These are phyloP conservation scores for Aureobasidium sp. DNA, from an alignment of 2,329 filamentous ascomycete species.

Conservation along the genomic window DNA sequence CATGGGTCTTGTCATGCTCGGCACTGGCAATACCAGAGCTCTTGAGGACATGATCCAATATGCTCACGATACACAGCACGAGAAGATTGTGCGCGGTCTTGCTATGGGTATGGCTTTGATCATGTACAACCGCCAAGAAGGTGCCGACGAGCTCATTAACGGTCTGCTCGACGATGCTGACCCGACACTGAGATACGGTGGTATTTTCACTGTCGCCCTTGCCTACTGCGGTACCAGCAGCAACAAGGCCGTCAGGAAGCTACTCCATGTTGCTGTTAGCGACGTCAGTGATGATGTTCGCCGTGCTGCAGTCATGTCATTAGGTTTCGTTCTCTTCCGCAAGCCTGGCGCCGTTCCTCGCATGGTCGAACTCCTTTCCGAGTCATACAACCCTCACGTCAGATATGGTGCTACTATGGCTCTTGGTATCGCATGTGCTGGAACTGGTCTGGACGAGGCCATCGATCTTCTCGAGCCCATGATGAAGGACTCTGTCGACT, in stretches of 20 bases:
- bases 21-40: constrained; percentile 90
- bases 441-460: constrained; percentile 90
- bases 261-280: constrained; percentile 92
- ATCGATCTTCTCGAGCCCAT: constrained; percentile 96
- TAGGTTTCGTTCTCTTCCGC: constrained; percentile 96
- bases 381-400: constrained; percentile 98
- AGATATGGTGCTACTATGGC: constrained; percentile 98
- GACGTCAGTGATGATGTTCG: constrained; percentile 98
- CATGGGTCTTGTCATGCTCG: constrained; percentile 97
- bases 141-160: constrained; percentile 89
- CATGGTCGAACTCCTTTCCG: constrained; percentile 96
- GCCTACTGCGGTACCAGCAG: constrained; percentile 96
- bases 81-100: constrained; percentile 95
- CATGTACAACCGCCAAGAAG: constrained; percentile 95
- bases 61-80: constrained; percentile 94
- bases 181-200: constrained; percentile 87
- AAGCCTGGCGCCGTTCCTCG: constrained; percentile 95
- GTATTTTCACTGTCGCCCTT: constrained; percentile 96
- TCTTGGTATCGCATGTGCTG: constrained; percentile 93
- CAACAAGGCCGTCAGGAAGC: constrained; percentile 95
- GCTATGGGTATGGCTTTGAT: constrained; percentile 96
- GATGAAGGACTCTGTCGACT: constrained; percentile 99
- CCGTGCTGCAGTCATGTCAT: constrained; percentile 90
- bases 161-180: constrained; percentile 89
- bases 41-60: constrained; percentile 97